Evolutionary conservation across 208 protist species (phyloP), one percentile per base, ranked within the genome.

Genomic region (Porcisia hertigi): DNA sequence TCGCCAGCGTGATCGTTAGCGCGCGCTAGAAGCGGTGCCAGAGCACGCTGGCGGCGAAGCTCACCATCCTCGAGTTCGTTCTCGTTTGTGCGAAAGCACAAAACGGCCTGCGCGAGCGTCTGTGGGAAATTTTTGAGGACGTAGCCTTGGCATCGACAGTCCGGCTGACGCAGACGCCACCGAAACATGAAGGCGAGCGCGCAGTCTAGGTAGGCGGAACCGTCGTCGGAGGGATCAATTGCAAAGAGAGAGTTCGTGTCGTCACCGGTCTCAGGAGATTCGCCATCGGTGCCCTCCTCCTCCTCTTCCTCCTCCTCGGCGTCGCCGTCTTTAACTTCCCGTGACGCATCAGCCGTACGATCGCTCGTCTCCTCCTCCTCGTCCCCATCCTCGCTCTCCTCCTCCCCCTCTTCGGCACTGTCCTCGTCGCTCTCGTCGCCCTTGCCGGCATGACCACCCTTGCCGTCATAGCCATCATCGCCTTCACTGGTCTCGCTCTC

Each of bases 91-190:
- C 85, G 75, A 73, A 97, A 98, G 53, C 97, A 79, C 14, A 98
- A 69, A 25, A 88, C 73, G 8, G 96, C 95, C 77, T 98, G 93
- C 12, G 85, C 84, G 2, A 97, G 82, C 1, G 92, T 97, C 59
- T 84, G 64, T 0, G 97, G 97, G 69, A 94, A 98, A 58, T 88
- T 76, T 49, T 94, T 86, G 20, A 99, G 77, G 9, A 99, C 90
- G 82, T 94, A 99, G 54, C 97, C 97, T 39, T 96, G 94, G 60
- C 94, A 97, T 20, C 73, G 83, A 75, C 94, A 98, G 57, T 93
- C 89, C 20, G 79, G 52, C 69, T 92, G 91, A 12, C 86, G 87
- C 57, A 98, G 75, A 34, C 96, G 91, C 91, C 94, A 97, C 47
- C 92, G 90, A 16, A 93, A 67, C 72, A 97, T 96, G 73, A 89